These are phyloP conservation scores for Trichoderma erinaceum DNA, from an alignment of 495 filamentous ascomycete species.

Conservation along the genomic window DNA sequence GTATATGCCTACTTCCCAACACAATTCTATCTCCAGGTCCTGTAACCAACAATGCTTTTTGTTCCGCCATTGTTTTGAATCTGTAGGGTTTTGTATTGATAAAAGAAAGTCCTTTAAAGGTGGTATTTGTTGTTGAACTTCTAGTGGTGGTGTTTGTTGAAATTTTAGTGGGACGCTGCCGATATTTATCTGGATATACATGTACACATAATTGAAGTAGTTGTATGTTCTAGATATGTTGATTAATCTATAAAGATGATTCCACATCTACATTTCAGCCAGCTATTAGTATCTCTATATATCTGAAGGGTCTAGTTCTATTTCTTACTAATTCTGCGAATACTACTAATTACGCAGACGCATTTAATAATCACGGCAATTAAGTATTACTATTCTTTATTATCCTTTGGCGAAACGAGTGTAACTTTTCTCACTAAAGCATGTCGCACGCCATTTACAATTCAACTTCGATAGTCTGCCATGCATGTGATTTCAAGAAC, in stretches of 20 bases:
- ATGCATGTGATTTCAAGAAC: too few species aligned
- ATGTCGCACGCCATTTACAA: too few species aligned
- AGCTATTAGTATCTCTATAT: too few species aligned
- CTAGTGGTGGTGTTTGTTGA: neutral
- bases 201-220: neutral
- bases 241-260: constrained; percentile 3
- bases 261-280: neutral
- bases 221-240: neutral
- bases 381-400: too few species aligned
- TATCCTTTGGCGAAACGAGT: too few species aligned
- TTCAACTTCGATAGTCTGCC: too few species aligned
- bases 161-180: neutral
- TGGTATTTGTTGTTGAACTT: neutral
- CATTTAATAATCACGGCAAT: neutral
- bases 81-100: neutral
- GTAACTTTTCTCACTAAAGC: too few species aligned
- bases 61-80: constrained; percentile 4
- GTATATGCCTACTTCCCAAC: neutral
- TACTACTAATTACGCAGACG: too few species aligned
- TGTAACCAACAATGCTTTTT: neutral
- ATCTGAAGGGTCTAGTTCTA: too few species aligned
- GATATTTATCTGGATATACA: neutral
- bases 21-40: neutral
- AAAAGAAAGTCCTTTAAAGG: too few species aligned
- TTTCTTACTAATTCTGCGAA: too few species aligned